Percentiles rank a stretch among this genome's conserved stretches.
phyloP scores from a whole-genome alignment of 495 filamentous ascomycete species.

The Tuber calosporum region DNA sequence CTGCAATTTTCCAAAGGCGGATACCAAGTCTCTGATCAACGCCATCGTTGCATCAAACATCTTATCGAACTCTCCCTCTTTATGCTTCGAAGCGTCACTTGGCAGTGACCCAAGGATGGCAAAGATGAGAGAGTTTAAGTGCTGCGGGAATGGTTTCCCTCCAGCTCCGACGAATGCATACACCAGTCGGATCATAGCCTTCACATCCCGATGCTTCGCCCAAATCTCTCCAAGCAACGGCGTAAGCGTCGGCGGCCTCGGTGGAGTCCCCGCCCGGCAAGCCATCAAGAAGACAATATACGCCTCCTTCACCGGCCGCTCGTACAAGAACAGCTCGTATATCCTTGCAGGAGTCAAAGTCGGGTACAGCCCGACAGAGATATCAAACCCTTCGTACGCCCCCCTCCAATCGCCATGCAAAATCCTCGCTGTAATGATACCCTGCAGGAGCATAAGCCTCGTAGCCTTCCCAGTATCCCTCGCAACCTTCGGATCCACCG shows the following conservation, averaged over 20 bases:
- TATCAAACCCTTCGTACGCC: conserved; percentile 49
- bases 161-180: conserved; percentile 44
- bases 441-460: conserved; percentile 46
- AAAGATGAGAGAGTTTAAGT: conserved; percentile 39
- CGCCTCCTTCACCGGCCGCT: conserved; percentile 46
- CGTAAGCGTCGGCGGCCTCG: conserved; percentile 36
- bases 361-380: conserved; percentile 47
- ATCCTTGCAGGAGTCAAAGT: conserved; percentile 42
- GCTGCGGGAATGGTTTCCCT: conserved; percentile 37
- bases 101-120: conserved; percentile 33
- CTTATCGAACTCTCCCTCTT: conserved; percentile 14
- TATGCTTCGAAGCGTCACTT: conserved; percentile 3
- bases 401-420: conserved; percentile 46
- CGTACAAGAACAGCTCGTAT: conserved; percentile 47
- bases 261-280: conserved; percentile 45
- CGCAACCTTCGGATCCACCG: conserved; percentile 19
- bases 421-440: conserved; percentile 47
- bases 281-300: conserved; percentile 47
- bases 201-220: conserved; percentile 23
- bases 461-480: conserved; percentile 39
- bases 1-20: conserved; percentile 30
- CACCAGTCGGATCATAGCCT: conserved; percentile 41
- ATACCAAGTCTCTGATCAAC: conserved; percentile 31
- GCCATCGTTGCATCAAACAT: conserved; percentile 17
- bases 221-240: conserved; percentile 36